A percentile compares a stretch with the other conserved stretches of the same genome.
Evolutionary conservation across 2,329 filamentous ascomycete species (phyloP).

Genomic region (Diaporthe batatas): DNA sequence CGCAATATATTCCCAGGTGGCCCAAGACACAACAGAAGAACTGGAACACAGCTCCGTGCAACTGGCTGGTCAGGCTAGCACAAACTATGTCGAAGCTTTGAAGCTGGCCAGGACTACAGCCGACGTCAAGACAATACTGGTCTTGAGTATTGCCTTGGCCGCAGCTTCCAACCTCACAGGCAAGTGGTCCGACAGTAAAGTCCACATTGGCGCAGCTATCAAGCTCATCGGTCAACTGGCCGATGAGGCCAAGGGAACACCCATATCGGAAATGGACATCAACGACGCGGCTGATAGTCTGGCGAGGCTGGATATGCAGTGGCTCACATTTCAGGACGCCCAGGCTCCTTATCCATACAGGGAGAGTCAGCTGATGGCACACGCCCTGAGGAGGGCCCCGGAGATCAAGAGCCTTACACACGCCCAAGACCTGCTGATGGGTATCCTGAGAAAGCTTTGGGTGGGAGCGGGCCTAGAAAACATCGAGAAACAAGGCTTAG

Average conservation of each 20-base stretch:
- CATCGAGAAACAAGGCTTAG: neutral
- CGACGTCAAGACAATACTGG: conserved; percentile 48
- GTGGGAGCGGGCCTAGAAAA: neutral
- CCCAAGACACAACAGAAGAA: neutral
- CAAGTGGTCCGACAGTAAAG: conserved; percentile 49
- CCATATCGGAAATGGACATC: conserved; percentile 38
- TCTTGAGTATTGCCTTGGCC: conserved; percentile 51
- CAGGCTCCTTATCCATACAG: conserved; percentile 50
- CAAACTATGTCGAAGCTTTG: conserved; percentile 49
- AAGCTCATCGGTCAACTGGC: conserved; percentile 44
- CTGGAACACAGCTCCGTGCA: conserved; percentile 37
- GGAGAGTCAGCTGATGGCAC: conserved; percentile 11
- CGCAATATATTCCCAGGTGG: too few species aligned
- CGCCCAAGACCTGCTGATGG: conserved; percentile 41
- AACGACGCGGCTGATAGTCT: conserved; percentile 45
- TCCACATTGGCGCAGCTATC: conserved; percentile 51
- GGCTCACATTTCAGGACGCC: conserved; percentile 52
- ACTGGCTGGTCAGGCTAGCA: conserved; percentile 46
- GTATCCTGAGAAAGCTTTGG: conserved; percentile 42
- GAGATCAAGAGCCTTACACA: conserved; percentile 37
- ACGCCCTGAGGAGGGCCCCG: neutral
- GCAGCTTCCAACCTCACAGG: conserved; percentile 52
- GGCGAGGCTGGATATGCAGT: conserved; percentile 51
- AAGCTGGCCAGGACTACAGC: conserved; percentile 47
- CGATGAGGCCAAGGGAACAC: neutral